Evolutionary conservation across 495 filamentous ascomycete genomes (phyloP), one percentile per base, ranked within the genome.

Genomic region (Penicillium atrosanguineum): DNA sequence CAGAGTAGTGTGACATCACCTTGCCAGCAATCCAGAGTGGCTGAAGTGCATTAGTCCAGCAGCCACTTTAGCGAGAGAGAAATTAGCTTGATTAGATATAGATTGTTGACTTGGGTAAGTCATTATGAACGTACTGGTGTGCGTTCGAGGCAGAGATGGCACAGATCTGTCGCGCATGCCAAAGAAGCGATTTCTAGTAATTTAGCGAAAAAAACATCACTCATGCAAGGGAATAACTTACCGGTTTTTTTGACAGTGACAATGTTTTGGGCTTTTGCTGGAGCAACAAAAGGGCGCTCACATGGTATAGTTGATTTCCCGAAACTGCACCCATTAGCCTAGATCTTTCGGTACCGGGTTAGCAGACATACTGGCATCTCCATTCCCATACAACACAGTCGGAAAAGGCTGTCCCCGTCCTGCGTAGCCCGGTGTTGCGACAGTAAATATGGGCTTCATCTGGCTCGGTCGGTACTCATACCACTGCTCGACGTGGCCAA

Each of bases 1-100:
- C 76, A 1, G 65, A 69, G 43, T 67, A 62, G 59, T 79, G 73
- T 9, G 69, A 76, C 59, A 77, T 69, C 14, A 70, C 59, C 48
- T 69, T 70, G 6, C 76, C 76, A 3, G 76, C 76, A 19, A 77
- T 57, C 72, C 71, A 79, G 15, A 77, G 65, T 16, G 75, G 73
- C 48, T 79, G 75, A 3, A 79, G 69, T 9, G 72, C 69, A 61
- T 77, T 77, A 6, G 70, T 77, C 64, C 72, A 69, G 52, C 73
- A 74, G 15, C 73, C 73, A 58, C 73, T 71, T 55, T n/a, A 6
- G 20, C 4, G 19, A n/a, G 18, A 38, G 1, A 26, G n/a, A n/a
- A n/a, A n/a, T n/a, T n/a, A n/a, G n/a, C n/a, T n/a, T n/a, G n/a
- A n/a, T n/a, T n/a, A n/a, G n/a, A 43, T 14, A 19, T 50, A 26